Conservation (phyloP, 768 basidiomycete genomes). For the Pleurotus eryngii region DNA sequence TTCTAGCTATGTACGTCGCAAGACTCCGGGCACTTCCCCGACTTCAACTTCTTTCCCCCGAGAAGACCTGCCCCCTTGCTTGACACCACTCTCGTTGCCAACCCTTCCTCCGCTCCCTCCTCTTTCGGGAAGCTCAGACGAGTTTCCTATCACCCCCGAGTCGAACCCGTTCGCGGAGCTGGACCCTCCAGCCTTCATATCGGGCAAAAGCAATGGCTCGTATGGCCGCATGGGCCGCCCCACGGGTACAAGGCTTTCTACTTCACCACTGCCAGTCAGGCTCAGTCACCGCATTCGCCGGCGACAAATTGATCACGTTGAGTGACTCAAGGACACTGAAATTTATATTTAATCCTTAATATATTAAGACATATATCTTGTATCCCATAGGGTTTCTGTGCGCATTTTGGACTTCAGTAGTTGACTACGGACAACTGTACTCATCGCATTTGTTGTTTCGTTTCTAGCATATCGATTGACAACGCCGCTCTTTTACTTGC, state of each 20-base stretch:
- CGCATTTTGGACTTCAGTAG: constrained; percentile 5
- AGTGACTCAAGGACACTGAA: background rate
- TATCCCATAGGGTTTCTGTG: constrained; percentile 1
- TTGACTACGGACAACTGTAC: constrained; percentile 8
- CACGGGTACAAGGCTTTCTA: constrained; percentile 44
- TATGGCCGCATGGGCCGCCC: constrained; percentile 33
- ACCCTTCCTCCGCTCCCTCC: constrained; percentile 56
- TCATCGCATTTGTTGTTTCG: background rate
- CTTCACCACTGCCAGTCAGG: constrained; percentile 32
- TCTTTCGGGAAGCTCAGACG: constrained; percentile 39
- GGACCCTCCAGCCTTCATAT: constrained; percentile 13
- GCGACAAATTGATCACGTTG: constrained; percentile 12
- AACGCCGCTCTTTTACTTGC: background rate
- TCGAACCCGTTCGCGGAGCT: constrained; percentile 21
- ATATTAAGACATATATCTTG: background rate
- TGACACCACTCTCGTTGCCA: constrained; percentile 59
- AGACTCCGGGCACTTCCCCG: constrained; percentile 72
- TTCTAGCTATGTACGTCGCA: constrained; percentile 75
- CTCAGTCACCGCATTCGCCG: constrained; percentile 25
- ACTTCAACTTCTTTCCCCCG: constrained; percentile 62
- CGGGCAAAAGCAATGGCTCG: constrained; percentile 18
- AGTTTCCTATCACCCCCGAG: constrained; percentile 37
- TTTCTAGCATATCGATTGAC: background rate
- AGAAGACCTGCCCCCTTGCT: constrained; percentile 35
- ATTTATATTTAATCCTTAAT: constrained; percentile 5